Conservation (phyloP, 495 filamentous ascomycete genomes). For the Talaromyces borbonicus region DNA sequence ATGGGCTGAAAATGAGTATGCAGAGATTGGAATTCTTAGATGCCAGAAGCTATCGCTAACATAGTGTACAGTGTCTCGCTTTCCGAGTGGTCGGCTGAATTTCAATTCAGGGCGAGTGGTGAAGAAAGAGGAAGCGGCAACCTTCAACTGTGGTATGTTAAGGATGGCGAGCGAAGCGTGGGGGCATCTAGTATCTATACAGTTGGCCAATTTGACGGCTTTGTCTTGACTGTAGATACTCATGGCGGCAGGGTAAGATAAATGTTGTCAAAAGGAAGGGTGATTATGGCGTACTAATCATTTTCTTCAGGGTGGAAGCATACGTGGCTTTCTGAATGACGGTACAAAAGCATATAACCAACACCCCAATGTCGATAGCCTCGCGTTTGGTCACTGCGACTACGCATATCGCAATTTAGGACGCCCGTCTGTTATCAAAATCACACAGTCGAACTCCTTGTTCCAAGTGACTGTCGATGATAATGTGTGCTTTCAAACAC, state of each 20-base stretch:
- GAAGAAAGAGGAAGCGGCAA: conserved; percentile 81
- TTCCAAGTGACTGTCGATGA: conserved; percentile 79
- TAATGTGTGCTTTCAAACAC: conserved; percentile 71
- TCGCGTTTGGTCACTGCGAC: conserved; percentile 90
- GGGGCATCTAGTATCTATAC: conserved; percentile 74
- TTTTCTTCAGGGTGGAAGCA: conserved; percentile 53
- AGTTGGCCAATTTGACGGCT: conserved; percentile 70
- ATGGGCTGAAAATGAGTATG: conserved; percentile 61
- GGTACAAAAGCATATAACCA: conserved; percentile 70
- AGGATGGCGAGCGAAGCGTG: conserved; percentile 54
- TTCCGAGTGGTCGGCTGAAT: conserved; percentile 57
- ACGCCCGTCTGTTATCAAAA: conserved; percentile 62
- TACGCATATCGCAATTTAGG: conserved; percentile 89
- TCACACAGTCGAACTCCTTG: conserved; percentile 50
- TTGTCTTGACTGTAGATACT: conserved; percentile 78
- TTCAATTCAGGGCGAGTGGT: conserved; percentile 81
- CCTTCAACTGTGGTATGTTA: conserved; percentile 85
- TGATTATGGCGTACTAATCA: too few species aligned
- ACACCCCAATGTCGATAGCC: conserved; percentile 67
- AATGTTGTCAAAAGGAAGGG: too few species aligned
- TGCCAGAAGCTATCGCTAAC: conserved; percentile 11
- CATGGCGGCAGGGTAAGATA: conserved; percentile 63
- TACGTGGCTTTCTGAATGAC: conserved; percentile 92
- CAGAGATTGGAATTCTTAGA: conserved; percentile 16
- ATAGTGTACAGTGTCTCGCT: conserved; percentile 10